These are phyloP conservation scores for Coemansia sp. DNA, from an alignment of 371 early-diverging fungal genomes.

Conservation along the genomic window DNA sequence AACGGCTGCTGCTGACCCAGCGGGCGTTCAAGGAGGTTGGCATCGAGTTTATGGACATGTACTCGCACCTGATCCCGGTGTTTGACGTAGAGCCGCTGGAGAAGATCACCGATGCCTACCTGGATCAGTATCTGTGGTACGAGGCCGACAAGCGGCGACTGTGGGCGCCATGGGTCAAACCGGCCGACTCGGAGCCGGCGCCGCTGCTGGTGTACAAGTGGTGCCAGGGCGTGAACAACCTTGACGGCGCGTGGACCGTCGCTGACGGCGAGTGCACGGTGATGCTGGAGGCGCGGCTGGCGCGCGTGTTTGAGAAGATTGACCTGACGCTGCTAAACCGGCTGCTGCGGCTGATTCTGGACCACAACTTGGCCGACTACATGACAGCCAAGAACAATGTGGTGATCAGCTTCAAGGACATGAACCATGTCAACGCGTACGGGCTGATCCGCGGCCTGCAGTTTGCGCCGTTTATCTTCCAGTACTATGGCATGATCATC, in stretches of 20 bases:
- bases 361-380: conserved; percentile 98
- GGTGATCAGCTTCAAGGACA: conserved; percentile 98
- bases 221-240: conserved; percentile 97
- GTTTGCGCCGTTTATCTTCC: conserved; percentile 96
- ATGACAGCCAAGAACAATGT: conserved; percentile 99
- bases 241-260: conserved; percentile 94
- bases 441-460: conserved; percentile 98
- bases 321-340: conserved; percentile 96
- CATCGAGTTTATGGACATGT: conserved; percentile 98
- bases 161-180: conserved; percentile 98
- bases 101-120: conserved; percentile 98
- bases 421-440: conserved; percentile 96
- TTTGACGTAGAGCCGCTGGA: conserved; percentile 98
- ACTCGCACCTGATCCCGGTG: conserved; percentile 92
- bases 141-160: conserved; percentile 88
- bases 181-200: conserved; percentile 95
- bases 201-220: conserved; percentile 96
- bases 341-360: conserved; percentile 92
- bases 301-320: conserved; percentile 94
- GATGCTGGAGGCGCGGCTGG: conserved; percentile 90
- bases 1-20: conserved; percentile 94
- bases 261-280: conserved; percentile 90
- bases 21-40: conserved; percentile 99
- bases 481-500: conserved; percentile 95
- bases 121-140: conserved; percentile 99